Evolutionary conservation across 2,329 filamentous ascomycete genomes (phyloP), one percentile per base, ranked within the genome.

Genomic region (Diaporthe aspalathi): DNA sequence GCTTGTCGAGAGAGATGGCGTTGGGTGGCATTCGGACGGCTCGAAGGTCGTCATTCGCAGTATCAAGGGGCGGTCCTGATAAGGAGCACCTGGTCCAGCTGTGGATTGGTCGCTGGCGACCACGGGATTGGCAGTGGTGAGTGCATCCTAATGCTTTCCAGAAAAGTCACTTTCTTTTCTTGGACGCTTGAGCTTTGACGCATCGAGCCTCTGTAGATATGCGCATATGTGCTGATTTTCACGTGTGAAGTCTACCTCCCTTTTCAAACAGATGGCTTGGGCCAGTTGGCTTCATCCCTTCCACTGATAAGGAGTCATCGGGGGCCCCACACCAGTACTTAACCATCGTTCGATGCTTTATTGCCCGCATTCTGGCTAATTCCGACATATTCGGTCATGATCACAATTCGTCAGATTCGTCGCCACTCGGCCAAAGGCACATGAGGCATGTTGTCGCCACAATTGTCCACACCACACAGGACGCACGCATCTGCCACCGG

Each of bases 21-120:
- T 98, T 1, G 94, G 94, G 0, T 99, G 96, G 96, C 89, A 94
- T 77, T 83, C 93, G 76, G 91, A 93, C 50, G 91, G 88, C 5
- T 86, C 88, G 53, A 92, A 84, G 77, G 91, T 98, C 40, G 85
- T 94, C n/a, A 95, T 98, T 78, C 88, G 93, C 68, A 87, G 82
- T 77, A 81, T 86, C 22, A 85, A 82, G 77, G 82, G 80, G 57
- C 81, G 80, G 75, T 83, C 73, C 22, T 72, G 68, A 69, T 67
- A 35, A 65, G n/a, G n/a, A n/a, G 32, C 27, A 32, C 11, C 11
- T 27, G 43, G 27, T 27, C 17, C n/a, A 4, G 5, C 17, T 14
- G 17, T 50, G 20, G 17, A 54, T 38, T 16, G 35, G 17, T 29
- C 8, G 35, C 29, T 29, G 3, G 35, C 22, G 27, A 57, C 47